Evolutionary conservation across 495 filamentous ascomycete species (phyloP).

Genomic region (Glutinoglossum americanum): DNA sequence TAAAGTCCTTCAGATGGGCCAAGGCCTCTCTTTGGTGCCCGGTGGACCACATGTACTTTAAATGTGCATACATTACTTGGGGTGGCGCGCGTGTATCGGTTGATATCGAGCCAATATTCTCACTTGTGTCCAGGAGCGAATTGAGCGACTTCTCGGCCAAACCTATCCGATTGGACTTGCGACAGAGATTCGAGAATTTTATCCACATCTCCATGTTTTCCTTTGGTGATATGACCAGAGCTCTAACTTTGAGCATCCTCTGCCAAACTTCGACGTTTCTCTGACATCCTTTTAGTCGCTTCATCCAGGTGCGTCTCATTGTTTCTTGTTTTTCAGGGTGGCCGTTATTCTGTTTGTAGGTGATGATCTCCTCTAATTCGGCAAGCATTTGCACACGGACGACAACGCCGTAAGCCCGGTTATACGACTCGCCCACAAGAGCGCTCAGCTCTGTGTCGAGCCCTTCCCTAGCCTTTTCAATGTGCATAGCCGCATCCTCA

Average conservation of each 20-base stretch:
- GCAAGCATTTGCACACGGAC: constrained; percentile 97
- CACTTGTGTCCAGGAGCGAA: constrained; percentile 46
- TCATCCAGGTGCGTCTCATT: constrained; percentile 88
- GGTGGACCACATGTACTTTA: constrained; percentile 87
- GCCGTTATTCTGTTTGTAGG: constrained; percentile 72
- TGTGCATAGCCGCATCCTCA: constrained; percentile 60
- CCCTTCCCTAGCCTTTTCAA: constrained; percentile 78
- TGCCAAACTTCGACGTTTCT: constrained; percentile 98
- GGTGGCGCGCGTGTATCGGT: constrained; percentile 35
- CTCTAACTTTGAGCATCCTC: constrained; percentile 85
- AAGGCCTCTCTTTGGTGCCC: constrained; percentile 51
- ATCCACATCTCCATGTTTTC: constrained; percentile 98
- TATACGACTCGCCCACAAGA: constrained; percentile 88
- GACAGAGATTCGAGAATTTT: constrained; percentile 93
- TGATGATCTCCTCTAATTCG: constrained; percentile 92
- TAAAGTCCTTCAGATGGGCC: constrained; percentile 62
- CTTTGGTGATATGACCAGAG: constrained; percentile 67
- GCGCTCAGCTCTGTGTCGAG: constrained; percentile 90
- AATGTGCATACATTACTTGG: constrained; percentile 70
- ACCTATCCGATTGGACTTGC: constrained; percentile 83
- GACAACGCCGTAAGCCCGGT: constrained; percentile 83
- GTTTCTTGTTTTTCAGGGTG: constrained; percentile 68
- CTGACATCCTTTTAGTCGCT: constrained; percentile 80
- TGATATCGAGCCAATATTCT: constrained; percentile 29
- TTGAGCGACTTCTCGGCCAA: constrained; percentile 93